Percentiles rank a stretch among this genome's conserved stretches.
Conservation (phyloP, 1,284 basidiomycete genomes). For the Cryptococcus sp. region DNA sequence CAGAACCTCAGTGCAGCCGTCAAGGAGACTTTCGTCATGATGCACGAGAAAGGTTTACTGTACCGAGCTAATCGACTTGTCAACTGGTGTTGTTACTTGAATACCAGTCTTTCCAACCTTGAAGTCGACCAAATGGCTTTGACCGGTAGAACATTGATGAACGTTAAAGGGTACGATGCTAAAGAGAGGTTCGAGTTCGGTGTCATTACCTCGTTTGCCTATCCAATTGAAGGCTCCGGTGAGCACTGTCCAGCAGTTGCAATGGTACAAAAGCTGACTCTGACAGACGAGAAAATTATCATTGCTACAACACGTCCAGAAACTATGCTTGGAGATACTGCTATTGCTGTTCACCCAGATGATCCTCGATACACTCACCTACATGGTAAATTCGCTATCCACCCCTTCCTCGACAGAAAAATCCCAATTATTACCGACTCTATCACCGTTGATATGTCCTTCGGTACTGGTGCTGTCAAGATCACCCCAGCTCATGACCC, state of each 20-base stretch:
- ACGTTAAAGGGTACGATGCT: constrained; percentile 86
- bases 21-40: constrained; percentile 80
- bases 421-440: constrained; percentile 86
- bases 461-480: constrained; percentile 98
- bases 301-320: constrained; percentile 98
- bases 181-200: constrained; percentile 98
- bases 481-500: constrained; percentile 99
- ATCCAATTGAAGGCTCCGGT: constrained; percentile 81
- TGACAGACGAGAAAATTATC: constrained; percentile 78
- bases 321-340: constrained; percentile 98
- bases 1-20: constrained; percentile 81
- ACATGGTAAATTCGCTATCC: constrained; percentile 85
- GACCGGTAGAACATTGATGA: constrained; percentile 79
- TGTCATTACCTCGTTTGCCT: constrained; percentile 92
- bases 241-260: constrained; percentile 16
- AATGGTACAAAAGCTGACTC: not conserved
- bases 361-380: constrained; percentile 94
- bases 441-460: constrained; percentile 86
- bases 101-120: constrained; percentile 94
- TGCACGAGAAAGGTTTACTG: constrained; percentile 89
- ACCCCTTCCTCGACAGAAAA: constrained; percentile 84
- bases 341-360: constrained; percentile 92
- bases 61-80: constrained; percentile 97
- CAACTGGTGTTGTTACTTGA: constrained; percentile 96
- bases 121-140: constrained; percentile 96